phyloP scores from a whole-genome alignment of 352 stramenopile species.

The Phytophthora sp. region DNA sequence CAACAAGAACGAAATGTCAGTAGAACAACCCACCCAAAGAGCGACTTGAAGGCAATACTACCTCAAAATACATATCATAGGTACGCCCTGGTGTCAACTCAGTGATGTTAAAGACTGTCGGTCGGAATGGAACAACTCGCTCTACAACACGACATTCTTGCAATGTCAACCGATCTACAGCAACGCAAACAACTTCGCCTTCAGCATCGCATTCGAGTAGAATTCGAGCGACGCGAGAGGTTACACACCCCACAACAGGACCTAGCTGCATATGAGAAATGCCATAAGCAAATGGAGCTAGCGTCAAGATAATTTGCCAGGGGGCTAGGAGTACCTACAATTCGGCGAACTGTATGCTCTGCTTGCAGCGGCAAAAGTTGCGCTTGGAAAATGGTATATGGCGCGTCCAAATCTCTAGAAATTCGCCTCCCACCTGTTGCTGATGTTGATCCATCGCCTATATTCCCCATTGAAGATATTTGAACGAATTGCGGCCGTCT shows the following conservation, averaged over 20 bases:
- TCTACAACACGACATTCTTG: slow-evolving; percentile 13
- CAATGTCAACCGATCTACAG: slow-evolving; percentile 45
- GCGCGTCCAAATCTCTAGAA: slow-evolving; percentile 1
- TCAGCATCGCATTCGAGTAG: slow-evolving; percentile 54
- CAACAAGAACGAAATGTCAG: not conserved
- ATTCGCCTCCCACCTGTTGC: not conserved
- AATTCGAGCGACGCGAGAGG: slow-evolving; percentile 35
- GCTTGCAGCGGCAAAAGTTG: slow-evolving; percentile 10
- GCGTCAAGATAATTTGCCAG: not conserved
- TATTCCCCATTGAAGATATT: slow-evolving; percentile 8
- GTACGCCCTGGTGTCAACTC: slow-evolving; percentile 37
- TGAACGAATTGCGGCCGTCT: slow-evolving; percentile 15
- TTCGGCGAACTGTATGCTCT: slow-evolving; percentile 9
- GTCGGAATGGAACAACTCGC: slow-evolving; percentile 19
- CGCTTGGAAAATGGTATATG: slow-evolving; percentile 11
- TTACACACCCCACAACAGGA: slow-evolving; percentile 52
- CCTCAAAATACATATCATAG: slow-evolving; percentile 51
- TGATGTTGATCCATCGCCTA: not conserved
- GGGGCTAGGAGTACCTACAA: slow-evolving; percentile 12
- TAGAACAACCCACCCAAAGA: not conserved
- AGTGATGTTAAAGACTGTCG: slow-evolving; percentile 41
- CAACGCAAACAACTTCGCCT: slow-evolving; percentile 40
- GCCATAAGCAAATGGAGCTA: not conserved
- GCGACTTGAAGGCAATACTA: slow-evolving; percentile 8
- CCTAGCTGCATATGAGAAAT: slow-evolving; percentile 38